These are phyloP conservation scores for Malassezia arunalokei DNA, from an alignment of 1,284 basidiomycete species.

Conservation along the genomic window DNA sequence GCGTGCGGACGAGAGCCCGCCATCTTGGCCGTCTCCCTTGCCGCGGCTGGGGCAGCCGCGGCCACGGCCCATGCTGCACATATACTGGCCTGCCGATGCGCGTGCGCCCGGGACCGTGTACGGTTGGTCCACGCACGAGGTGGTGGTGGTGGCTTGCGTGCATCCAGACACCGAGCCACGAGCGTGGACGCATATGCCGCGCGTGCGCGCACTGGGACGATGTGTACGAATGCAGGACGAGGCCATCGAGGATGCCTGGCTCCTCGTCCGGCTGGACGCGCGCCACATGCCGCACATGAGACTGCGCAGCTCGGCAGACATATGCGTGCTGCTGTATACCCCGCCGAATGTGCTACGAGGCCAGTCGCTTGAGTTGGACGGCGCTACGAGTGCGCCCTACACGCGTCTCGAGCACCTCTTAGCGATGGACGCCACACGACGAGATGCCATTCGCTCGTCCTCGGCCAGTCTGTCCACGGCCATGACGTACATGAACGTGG, in stretches of 20 bases:
- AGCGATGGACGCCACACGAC: slow-evolving; percentile 8
- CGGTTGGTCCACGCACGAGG: neutral
- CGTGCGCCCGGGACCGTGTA: no score
- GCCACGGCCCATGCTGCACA: no score
- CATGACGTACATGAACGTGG: neutral
- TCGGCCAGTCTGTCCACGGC: neutral
- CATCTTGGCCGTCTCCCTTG: no score
- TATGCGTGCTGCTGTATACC: neutral
- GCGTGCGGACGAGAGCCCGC: no score
- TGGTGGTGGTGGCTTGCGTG: neutral
- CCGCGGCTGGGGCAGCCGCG: no score
- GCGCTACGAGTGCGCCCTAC: neutral
- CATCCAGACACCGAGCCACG: neutral
- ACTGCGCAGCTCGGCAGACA: neutral
- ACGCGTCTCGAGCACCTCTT: slow-evolving; percentile 9
- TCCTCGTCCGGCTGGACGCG: no score
- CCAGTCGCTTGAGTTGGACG: neutral
- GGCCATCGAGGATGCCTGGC: no score
- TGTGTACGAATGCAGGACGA: neutral
- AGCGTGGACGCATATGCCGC: neutral
- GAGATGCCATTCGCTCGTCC: neutral
- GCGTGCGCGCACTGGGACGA: neutral
- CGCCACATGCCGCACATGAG: no score
- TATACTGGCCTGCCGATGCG: no score
- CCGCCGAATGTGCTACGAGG: slow-evolving; percentile 4